phyloP scores from a whole-genome alignment of 441 rosid species.

The Mallotus repandus region DNA sequence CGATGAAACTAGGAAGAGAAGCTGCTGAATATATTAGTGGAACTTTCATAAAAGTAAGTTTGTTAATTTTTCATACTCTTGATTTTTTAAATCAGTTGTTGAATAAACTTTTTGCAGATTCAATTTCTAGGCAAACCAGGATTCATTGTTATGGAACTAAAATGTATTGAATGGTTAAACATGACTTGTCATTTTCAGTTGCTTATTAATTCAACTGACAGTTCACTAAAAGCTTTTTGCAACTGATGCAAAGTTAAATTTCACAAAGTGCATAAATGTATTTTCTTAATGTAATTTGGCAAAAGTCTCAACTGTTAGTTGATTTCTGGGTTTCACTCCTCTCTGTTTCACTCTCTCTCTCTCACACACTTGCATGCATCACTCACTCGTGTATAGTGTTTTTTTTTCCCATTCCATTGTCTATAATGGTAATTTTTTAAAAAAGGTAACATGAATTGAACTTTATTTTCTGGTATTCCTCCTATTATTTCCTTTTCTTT shows the following conservation, averaged over 20 bases:
- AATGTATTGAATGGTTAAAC: neutral
- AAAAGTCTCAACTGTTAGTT: no score
- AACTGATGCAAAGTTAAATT: neutral
- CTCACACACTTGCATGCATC: no score
- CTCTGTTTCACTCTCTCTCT: neutral
- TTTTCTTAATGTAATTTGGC: neutral
- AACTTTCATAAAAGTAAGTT: slow-evolving; percentile 75
- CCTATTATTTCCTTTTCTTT: neutral
- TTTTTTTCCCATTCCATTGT: no score
- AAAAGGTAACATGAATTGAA: neutral
- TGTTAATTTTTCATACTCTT: slow-evolving; percentile 10
- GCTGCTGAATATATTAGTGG: slow-evolving; percentile 89
- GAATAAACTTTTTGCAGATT: neutral
- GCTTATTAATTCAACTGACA: slow-evolving; percentile 1
- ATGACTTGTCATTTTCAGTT: neutral
- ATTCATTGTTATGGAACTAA: neutral
- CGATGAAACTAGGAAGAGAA: slow-evolving; percentile 93
- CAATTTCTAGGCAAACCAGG: neutral
- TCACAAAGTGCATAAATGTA: neutral
- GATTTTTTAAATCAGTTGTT: neutral
- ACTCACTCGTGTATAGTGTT: no score
- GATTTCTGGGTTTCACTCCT: neutral
- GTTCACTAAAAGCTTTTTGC: neutral
- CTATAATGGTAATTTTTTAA: neutral
- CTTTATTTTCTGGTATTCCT: neutral